Evolutionary conservation across 1,284 basidiomycete genomes (phyloP).

Genomic region (Anthracocystis setariae): DNA sequence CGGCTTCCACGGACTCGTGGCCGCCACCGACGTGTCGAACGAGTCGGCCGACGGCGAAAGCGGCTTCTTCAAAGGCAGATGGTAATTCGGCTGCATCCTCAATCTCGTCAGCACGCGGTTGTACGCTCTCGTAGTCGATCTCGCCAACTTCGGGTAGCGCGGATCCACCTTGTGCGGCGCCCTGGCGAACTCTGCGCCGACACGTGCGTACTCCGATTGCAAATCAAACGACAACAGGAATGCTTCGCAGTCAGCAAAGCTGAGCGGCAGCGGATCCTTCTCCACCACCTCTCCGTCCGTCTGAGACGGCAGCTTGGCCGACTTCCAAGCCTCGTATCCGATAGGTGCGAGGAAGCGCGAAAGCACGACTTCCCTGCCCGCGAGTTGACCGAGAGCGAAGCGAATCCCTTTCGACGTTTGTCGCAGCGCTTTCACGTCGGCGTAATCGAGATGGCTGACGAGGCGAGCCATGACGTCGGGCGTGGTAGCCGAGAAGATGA

Average conservation of each 20-base stretch:
- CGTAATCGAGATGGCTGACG: constrained; percentile 55
- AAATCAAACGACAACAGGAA: constrained; percentile 61
- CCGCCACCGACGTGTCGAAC: not conserved
- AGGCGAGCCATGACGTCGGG: constrained; percentile 52
- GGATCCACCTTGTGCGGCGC: constrained; percentile 60
- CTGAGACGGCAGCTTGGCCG: constrained; percentile 9
- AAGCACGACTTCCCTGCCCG: constrained; percentile 54
- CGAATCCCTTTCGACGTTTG: constrained; percentile 57
- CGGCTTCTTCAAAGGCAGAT: constrained; percentile 6
- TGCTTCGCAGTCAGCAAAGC: constrained; percentile 59
- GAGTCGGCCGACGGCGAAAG: not conserved
- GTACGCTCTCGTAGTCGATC: constrained; percentile 67
- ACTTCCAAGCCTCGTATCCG: constrained; percentile 57
- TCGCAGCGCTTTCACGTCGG: constrained; percentile 59
- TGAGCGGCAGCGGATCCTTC: constrained; percentile 59
- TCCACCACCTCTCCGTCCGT: constrained; percentile 5
- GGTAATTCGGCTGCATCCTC: constrained; percentile 59
- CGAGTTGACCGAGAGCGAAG: constrained; percentile 39
- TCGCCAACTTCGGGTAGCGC: constrained; percentile 60
- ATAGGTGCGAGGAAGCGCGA: constrained; percentile 56
- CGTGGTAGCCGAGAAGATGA: constrained; percentile 55
- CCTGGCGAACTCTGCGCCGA: constrained; percentile 51
- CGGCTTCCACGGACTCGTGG: constrained; percentile 56
- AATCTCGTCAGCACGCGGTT: constrained; percentile 67
- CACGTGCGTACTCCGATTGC: constrained; percentile 54